These are phyloP conservation scores for Claviceps capensis DNA, from an alignment of 2,329 filamentous ascomycete genomes.

Conservation along the genomic window DNA sequence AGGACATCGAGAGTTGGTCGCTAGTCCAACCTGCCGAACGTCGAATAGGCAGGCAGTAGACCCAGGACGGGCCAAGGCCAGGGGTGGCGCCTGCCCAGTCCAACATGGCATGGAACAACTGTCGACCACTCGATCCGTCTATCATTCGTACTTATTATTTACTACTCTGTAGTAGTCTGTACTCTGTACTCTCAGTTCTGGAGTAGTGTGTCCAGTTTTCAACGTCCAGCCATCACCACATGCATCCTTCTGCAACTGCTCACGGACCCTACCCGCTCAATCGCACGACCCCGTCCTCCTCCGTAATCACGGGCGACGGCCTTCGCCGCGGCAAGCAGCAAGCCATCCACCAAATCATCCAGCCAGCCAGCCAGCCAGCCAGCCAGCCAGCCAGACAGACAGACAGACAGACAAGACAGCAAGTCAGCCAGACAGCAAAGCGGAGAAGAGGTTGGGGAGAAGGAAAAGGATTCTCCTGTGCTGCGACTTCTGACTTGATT, in stretches of 20 bases:
- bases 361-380: background rate
- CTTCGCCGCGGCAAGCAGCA: background rate
- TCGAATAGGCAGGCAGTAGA: too few relatives aligned
- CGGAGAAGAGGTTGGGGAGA: background rate
- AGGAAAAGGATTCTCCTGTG: background rate
- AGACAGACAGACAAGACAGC: background rate
- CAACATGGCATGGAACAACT: background rate
- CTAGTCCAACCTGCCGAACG: background rate
- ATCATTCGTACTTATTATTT: background rate
- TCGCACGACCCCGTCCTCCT: background rate
- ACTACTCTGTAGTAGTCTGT: too few relatives aligned
- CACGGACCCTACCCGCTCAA: background rate
- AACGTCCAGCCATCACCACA: background rate
- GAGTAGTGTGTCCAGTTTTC: background rate
- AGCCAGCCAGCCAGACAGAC: background rate
- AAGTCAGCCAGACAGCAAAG: background rate
- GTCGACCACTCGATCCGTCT: background rate
- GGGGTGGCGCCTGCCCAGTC: background rate
- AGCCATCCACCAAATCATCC: background rate
- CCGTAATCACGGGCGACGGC: background rate
- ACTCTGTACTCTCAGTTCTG: too few relatives aligned
- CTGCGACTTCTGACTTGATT: conserved; percentile 2
- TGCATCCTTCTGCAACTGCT: background rate
- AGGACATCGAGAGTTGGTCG: background rate
- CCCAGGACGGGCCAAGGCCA: background rate